Evolutionary conservation across 2,329 filamentous ascomycete genomes (phyloP), one percentile per base, ranked within the genome.

Genomic region (Ophiostoma pallidulum): DNA sequence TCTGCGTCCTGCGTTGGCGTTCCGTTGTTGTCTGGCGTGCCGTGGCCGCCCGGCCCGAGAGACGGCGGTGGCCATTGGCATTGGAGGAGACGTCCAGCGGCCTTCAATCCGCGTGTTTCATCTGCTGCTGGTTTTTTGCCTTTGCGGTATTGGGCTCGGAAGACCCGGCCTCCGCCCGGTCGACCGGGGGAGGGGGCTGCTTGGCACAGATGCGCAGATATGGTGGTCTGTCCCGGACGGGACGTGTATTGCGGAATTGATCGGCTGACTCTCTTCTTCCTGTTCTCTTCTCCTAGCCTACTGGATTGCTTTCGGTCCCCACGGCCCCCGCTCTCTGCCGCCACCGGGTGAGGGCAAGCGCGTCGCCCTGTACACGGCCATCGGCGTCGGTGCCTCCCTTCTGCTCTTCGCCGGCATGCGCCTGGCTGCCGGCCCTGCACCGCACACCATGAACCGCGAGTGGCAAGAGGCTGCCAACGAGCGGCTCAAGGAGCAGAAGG

Each of bases 241-340:
- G n/a, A n/a, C n/a, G n/a, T n/a, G n/a, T n/a, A n/a, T 28, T 28
- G 24, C 24, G 24, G 24, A 28, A 33, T 33, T 12, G 31, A 33
- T 14, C 13, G 31, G 6, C 33, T 18, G 33, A 18, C 33, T 38
- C n/a, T n/a, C n/a, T n/a, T n/a, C n/a, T n/a, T n/a, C 13, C 12
- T 18, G 10, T 24, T 9, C 10, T 12, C 24, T 14, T 4, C 22
- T 20, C 26, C 12, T 66, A 98, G 92, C 92, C 56, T 98, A 97
- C 81, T 98, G 86, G 84, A 95, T 98, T 64, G 90, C 92, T 57
- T 98, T 98, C 66, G 92, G 92, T 57, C 83, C 90, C 63, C 92
- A 98, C 70, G 92, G 92, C 50, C 92, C 92, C 60, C 91, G 92
- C 60, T 82, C 91, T 58, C 72, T 76, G 54, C 68, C 84, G 57